These are phyloP conservation scores for Candida quercuum DNA, from an alignment of 805 yeast species.

Conservation along the genomic window DNA sequence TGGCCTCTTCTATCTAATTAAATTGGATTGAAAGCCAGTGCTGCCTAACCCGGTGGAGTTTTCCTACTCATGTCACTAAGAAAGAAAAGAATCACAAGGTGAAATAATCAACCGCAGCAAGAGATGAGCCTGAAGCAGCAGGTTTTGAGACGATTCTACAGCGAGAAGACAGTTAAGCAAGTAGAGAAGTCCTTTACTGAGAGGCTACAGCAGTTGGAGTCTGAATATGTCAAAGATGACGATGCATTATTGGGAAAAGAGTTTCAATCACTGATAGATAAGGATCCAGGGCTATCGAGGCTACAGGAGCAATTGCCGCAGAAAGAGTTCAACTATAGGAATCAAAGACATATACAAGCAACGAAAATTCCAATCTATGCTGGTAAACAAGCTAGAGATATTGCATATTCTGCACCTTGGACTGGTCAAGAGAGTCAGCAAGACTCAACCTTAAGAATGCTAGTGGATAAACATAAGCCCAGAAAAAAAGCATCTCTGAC, in stretches of 20 bases:
- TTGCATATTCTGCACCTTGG: slow-evolving; percentile 55
- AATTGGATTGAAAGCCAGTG: no score
- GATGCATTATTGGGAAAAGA: slow-evolving; percentile 22
- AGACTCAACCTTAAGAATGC: slow-evolving; percentile 50
- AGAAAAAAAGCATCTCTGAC: slow-evolving; percentile 22
- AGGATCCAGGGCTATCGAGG: slow-evolving; percentile 18
- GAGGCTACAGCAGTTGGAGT: slow-evolving; percentile 23
- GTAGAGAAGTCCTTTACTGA: slow-evolving; percentile 20
- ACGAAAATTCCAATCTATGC: slow-evolving; percentile 40
- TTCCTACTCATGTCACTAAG: no score
- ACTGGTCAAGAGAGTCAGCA: slow-evolving; percentile 43
- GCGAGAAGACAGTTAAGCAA: slow-evolving; percentile 1
- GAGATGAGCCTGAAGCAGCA: no score
- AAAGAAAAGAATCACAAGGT: no score
- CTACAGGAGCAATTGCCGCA: slow-evolving; percentile 27
- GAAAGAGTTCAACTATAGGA: slow-evolving; percentile 29
- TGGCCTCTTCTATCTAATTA: no score
- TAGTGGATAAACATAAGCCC: slow-evolving; percentile 46
- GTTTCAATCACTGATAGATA: slow-evolving; percentile 19
- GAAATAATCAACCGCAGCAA: no score
- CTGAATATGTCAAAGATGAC: slow-evolving; percentile 16
- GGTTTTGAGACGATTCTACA: no score
- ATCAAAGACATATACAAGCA: slow-evolving; percentile 36
- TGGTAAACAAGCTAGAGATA: slow-evolving; percentile 36
- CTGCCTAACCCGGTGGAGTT: no score